Conservation (phyloP, 2,329 filamentous ascomycete genomes). For the Pseudodiploospora longispora region DNA sequence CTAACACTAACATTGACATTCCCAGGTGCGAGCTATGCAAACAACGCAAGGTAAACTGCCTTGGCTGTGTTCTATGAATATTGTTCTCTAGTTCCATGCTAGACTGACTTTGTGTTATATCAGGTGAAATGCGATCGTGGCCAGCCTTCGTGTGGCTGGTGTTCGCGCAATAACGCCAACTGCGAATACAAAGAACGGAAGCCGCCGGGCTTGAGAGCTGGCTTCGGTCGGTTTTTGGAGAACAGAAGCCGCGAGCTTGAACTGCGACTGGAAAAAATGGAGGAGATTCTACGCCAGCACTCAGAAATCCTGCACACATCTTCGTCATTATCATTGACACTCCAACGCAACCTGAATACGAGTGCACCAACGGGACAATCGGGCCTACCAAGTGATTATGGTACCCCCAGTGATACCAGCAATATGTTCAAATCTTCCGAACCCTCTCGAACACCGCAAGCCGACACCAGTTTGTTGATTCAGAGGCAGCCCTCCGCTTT, state of each 20-base stretch:
- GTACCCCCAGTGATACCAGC: constrained; percentile 42
- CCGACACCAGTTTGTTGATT: constrained; percentile 46
- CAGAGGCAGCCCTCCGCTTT: neutral
- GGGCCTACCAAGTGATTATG: constrained; percentile 47
- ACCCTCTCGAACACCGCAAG: constrained; percentile 42
- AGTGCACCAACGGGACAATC: constrained; percentile 42
- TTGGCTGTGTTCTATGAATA: too few relatives aligned
- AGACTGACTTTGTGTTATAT: constrained; percentile 6
- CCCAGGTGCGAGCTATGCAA: constrained; percentile 68
- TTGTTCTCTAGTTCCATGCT: too few relatives aligned
- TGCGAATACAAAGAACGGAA: constrained; percentile 65
- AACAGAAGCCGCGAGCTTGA: constrained; percentile 38
- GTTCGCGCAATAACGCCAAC: constrained; percentile 51
- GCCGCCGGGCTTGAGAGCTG: constrained; percentile 57
- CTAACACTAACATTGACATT: constrained; percentile 22
- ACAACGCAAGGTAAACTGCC: constrained; percentile 58
- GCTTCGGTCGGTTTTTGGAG: constrained; percentile 66
- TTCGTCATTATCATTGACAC: constrained; percentile 20
- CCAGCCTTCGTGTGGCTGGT: constrained; percentile 65
- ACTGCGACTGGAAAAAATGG: constrained; percentile 49
- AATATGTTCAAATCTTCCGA: constrained; percentile 44
- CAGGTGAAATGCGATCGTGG: constrained; percentile 69
- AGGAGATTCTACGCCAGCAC: constrained; percentile 58
- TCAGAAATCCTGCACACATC: constrained; percentile 57
- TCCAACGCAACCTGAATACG: constrained; percentile 17